These are phyloP conservation scores for Toxicodendron radicans DNA, from an alignment of 345 rosid genomes.

Conservation along the genomic window DNA sequence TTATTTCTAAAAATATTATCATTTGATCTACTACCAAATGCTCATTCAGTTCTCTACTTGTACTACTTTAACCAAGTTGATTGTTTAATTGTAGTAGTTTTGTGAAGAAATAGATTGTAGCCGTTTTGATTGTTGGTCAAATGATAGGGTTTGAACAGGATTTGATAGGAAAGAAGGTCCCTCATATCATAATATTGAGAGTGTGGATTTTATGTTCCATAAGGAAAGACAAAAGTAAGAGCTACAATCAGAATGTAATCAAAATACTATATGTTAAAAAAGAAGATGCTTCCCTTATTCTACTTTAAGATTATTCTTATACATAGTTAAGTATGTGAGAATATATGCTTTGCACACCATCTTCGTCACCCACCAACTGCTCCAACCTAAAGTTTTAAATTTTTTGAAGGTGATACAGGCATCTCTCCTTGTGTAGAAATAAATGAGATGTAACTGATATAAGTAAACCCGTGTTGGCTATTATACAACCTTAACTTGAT, in stretches of 20 bases:
- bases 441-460: too few relatives aligned
- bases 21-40: not conserved
- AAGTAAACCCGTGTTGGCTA: too few relatives aligned
- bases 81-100: too few relatives aligned
- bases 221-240: conserved; percentile 19
- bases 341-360: conserved; percentile 6
- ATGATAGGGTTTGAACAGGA: conserved; percentile 2
- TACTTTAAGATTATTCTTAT: conserved; percentile 16
- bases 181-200: not conserved
- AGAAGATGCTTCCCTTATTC: conserved; percentile 22
- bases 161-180: not conserved
- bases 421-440: too few relatives aligned
- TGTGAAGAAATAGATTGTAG: too few relatives aligned
- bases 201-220: not conserved
- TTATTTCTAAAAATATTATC: not conserved
- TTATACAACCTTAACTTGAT: too few relatives aligned
- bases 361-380: not conserved
- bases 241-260: conserved; percentile 33
- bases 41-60: too few relatives aligned
- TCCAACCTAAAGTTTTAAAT: too few relatives aligned
- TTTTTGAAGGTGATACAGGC: too few relatives aligned
- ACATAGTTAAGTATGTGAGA: not conserved
- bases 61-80: too few relatives aligned
- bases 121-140: not conserved
- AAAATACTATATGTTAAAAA: conserved; percentile 12